Evolutionary conservation across 768 basidiomycete species (phyloP).

Genomic region (Pulveroboletus sp.): DNA sequence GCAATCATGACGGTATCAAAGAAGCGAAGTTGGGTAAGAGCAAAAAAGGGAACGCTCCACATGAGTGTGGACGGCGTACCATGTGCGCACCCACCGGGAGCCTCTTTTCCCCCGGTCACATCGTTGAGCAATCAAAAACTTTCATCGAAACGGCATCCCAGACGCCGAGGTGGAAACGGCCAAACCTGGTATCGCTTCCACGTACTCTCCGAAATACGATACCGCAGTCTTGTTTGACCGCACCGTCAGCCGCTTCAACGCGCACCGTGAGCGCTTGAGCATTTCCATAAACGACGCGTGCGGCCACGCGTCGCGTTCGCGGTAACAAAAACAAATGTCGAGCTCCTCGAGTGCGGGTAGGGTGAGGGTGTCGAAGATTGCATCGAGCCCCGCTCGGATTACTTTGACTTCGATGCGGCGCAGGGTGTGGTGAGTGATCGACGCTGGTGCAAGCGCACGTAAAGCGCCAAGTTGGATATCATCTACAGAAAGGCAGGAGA

Average conservation of each 20-base stretch:
- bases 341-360: constrained; percentile 31
- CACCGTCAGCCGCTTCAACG: constrained; percentile 22
- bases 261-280: constrained; percentile 22
- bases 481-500: constrained; percentile 27
- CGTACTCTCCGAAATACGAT: constrained; percentile 23
- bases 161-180: constrained; percentile 11
- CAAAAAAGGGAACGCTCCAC: too few relatives aligned
- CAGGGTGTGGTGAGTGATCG: constrained; percentile 15
- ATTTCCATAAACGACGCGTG: constrained; percentile 24
- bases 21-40: too few relatives aligned
- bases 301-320: constrained; percentile 29
- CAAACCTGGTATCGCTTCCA: constrained; percentile 20
- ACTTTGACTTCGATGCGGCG: constrained; percentile 31
- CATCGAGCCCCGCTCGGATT: constrained; percentile 22
- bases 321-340: constrained; percentile 31
- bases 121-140: neutral
- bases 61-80: too few relatives aligned
- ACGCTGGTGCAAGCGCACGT: constrained; percentile 6
- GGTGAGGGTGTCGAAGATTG: constrained; percentile 16
- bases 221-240: constrained; percentile 22
- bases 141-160: neutral
- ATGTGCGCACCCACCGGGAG: too few relatives aligned
- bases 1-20: too few relatives aligned
- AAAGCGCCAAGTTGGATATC: constrained; percentile 9
- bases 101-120: neutral